These are phyloP conservation scores for Pseudopithomyces chartarum DNA, from an alignment of 2,329 filamentous ascomycete species.

Conservation along the genomic window DNA sequence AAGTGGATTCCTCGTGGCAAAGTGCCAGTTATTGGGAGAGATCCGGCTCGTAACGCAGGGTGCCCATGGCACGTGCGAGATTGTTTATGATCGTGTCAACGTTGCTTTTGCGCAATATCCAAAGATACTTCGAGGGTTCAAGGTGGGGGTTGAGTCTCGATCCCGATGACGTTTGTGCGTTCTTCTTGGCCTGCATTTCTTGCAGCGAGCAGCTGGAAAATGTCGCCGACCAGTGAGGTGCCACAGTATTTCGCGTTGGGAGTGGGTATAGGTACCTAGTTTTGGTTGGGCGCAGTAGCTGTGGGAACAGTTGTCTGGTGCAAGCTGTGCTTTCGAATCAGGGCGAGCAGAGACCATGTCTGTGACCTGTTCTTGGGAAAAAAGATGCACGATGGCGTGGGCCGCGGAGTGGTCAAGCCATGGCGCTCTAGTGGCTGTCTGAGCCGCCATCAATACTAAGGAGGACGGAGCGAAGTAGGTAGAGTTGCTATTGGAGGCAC, in stretches of 20 bases:
- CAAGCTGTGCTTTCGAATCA: background rate
- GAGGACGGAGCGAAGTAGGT: background rate
- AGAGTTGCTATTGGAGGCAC: background rate
- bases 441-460: background rate
- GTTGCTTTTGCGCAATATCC: background rate
- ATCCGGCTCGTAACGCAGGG: background rate
- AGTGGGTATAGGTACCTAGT: background rate
- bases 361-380: background rate
- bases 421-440: background rate
- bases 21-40: background rate
- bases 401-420: background rate
- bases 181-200: background rate
- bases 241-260: background rate
- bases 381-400: background rate
- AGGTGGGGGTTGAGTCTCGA: background rate
- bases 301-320: background rate
- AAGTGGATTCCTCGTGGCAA: background rate
- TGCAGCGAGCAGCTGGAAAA: background rate
- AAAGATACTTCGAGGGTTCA: background rate
- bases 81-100: background rate
- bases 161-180: background rate
- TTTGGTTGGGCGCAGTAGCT: background rate
- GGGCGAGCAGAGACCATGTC: background rate
- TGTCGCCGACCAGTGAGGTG: background rate
- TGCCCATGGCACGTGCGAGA: background rate